Base-by-base conservation (phyloP, 1,284 basidiomycete genomes). In the Neonothopanus nambi region DNA sequence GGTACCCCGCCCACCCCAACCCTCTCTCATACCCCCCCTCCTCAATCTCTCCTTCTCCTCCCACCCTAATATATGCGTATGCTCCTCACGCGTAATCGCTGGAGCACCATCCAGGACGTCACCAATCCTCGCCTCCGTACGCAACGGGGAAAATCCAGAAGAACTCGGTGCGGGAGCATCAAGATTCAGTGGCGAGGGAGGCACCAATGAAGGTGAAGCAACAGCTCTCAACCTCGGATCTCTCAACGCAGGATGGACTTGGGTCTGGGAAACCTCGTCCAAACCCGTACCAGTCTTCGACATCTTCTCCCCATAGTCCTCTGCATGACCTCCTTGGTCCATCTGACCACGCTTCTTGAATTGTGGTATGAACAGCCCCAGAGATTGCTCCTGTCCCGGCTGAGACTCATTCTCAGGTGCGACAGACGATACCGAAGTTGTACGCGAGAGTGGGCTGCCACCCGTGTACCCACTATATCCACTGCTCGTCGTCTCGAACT, bases 211-310 rank as follows among this genome's bases (percentile, higher is more conserved):
- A 5, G 49, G 49, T 26, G 49, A 51, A 20, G 49, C 9, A 5
- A 51, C 41, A 15, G 49, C 49, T 24, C 21, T 28, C n/a, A 51
- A 24, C 9, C 49, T 20, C 12, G 49, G 49, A 37, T 51, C 49
- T 17, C 43, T 43, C 30, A 17, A 20, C 23, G 20, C 35, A 43
- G 20, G 43, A 28, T 6, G 48, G 18, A n/a, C n/a, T n/a, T n/a
- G n/a, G n/a, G n/a, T n/a, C n/a, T n/a, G 30, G 13, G 9, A 13
- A 8, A 33, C 30, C 30, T 13, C 30, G 13, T 2, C 30, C 30
- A 33, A 33, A 33, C 2, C 13, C 30, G 13, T 8, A 33, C 3
- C 30, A 8, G 30, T 33, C 30, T 33, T 33, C 30, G 30, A 33
- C 3, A 13, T 9, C 30, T 33, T 33, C 30, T 33, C 30, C 8